Base-by-base conservation (phyloP, 805 yeast genomes). In the Pichia nanzhaoensis region DNA sequence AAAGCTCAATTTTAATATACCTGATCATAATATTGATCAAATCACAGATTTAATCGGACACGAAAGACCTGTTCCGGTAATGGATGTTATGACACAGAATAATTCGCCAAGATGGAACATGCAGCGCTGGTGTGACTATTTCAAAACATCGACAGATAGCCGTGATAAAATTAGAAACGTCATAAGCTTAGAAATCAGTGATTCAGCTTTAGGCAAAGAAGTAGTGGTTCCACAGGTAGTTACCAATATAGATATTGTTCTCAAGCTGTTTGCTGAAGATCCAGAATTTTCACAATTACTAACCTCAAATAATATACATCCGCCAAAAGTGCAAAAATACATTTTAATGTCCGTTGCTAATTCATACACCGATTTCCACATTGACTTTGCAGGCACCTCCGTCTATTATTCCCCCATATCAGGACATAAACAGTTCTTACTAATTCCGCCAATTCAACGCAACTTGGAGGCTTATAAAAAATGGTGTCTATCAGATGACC, bases 381-480 rank as follows among this genome's bases (percentile, higher is more conserved):
- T 89, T 36, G 97, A 89, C 61, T 89, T 89, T 61, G 93, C 95
- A 2, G 97, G 96, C 0, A 85, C 96, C 0, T 84, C 93, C 1
- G 97, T 89, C 5, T 89, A 86, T 59, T 89, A 89, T 62, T 86
- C 91, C 2, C 79, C 89, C 3, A 64, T 89, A 14, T 66, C 72
- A n/a, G 97, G 97, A 1, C 54, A 66, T 3, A 89, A 89, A 56
- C 73, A 78, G 28, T 89, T 89, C 56, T 61, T 88, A 39, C 75
- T 89, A 73, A 78, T 73, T 54, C 95, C 95, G 0, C 96, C 96
- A 2, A 78, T 95, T 0, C 59, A 65, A 2, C 53, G 61, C 13
- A 89, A 88, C 54, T 67, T 88, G 41, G 58, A 67, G 14, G 69
- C 74, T 30, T 89, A 87, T 57, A 73, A 74, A 32, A 62, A 71